These are phyloP conservation scores for Cryphonectria naterciae DNA, from an alignment of 2,329 filamentous ascomycete species.

Conservation along the genomic window DNA sequence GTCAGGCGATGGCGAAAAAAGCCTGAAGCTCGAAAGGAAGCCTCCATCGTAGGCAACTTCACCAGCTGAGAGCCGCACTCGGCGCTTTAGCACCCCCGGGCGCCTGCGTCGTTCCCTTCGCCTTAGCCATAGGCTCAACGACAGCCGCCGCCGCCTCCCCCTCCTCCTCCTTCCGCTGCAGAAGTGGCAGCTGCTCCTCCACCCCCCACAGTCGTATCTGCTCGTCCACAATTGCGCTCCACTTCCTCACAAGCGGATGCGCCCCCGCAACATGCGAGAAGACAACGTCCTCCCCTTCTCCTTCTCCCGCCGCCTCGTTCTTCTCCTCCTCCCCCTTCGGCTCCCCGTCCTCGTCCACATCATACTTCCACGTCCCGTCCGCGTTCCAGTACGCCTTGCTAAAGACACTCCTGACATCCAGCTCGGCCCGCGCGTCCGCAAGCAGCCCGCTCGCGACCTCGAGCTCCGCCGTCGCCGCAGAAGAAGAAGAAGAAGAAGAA, in stretches of 20 bases:
- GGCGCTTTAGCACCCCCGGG: constrained; percentile 24
- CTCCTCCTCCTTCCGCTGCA: constrained; percentile 26
- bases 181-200: constrained; percentile 25
- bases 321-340: not conserved
- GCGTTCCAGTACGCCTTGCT: constrained; percentile 66
- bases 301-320: constrained; percentile 33
- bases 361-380: constrained; percentile 74
- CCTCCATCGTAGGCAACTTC: constrained; percentile 13
- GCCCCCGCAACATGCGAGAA: constrained; percentile 67
- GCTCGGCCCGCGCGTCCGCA: constrained; percentile 58
- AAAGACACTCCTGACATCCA: constrained; percentile 67
- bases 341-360: constrained; percentile 45
- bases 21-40: not conserved
- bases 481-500: not conserved
- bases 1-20: not conserved
- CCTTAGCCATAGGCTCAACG: constrained; percentile 25
- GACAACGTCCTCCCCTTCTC: constrained; percentile 43
- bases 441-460: constrained; percentile 42
- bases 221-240: constrained; percentile 52
- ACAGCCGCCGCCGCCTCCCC: not conserved
- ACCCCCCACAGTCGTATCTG: constrained; percentile 45
- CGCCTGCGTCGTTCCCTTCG: constrained; percentile 21
- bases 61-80: constrained; percentile 35
- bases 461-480: constrained; percentile 27
- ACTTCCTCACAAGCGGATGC: constrained; percentile 70